Conservation (phyloP, 2,329 filamentous ascomycete species). For the Nothophoma quercina region DNA sequence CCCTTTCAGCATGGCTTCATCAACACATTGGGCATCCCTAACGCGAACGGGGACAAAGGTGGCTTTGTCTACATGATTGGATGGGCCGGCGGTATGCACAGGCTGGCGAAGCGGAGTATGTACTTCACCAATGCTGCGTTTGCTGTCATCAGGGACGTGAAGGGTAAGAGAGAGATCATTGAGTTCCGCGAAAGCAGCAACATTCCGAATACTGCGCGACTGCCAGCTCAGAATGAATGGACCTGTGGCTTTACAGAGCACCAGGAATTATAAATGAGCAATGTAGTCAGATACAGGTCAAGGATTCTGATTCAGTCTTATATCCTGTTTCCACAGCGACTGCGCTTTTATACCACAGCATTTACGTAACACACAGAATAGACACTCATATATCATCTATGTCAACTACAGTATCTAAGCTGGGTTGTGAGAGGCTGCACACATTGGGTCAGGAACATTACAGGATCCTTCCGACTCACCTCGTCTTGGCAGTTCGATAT, state of each 20-base stretch:
- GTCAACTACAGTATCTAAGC: too few relatives aligned
- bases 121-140: conserved; percentile 44
- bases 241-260: conserved; percentile 26
- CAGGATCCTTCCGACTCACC: too few relatives aligned
- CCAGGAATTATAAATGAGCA: not conserved
- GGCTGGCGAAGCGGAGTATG: conserved; percentile 28
- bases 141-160: conserved; percentile 35
- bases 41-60: conserved; percentile 40
- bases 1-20: conserved; percentile 42
- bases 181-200: conserved; percentile 45
- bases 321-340: too few relatives aligned
- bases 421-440: too few relatives aligned
- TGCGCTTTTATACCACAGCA: too few relatives aligned
- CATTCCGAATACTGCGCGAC: conserved; percentile 37
- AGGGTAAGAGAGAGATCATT: conserved; percentile 36
- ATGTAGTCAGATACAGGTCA: too few relatives aligned
- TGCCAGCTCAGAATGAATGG: conserved; percentile 36
- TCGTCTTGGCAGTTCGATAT: too few relatives aligned
- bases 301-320: too few relatives aligned
- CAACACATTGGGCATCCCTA: conserved; percentile 38
- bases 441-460: too few relatives aligned
- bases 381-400: too few relatives aligned
- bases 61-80: conserved; percentile 44
- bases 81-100: conserved; percentile 42
- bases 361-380: too few relatives aligned